phyloP scores from a whole-genome alignment of 78 protist species.

The Dictyostelium discoideum region DNA sequence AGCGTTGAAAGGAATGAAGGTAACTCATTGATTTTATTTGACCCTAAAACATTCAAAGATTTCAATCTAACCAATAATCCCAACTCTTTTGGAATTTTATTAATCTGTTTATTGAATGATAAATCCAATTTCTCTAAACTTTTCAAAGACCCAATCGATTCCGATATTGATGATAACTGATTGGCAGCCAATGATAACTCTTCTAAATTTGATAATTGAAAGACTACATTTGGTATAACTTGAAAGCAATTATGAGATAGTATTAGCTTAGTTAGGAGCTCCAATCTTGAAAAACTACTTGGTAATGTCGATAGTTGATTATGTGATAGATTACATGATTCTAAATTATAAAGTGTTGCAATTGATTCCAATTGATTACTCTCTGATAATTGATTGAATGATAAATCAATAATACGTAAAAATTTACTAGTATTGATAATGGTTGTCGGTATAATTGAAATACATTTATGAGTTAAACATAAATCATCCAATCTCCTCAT shows the following conservation, averaged over 20 bases:
- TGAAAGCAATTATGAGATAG: slow-evolving; percentile 21
- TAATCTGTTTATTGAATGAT: slow-evolving; percentile 4
- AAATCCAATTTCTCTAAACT: slow-evolving; percentile 6
- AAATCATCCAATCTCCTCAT: slow-evolving; percentile 48
- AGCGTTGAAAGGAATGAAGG: slow-evolving; percentile 41
- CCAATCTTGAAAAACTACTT: slow-evolving; percentile 32
- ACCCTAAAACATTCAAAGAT: slow-evolving; percentile 32
- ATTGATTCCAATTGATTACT: slow-evolving; percentile 46
- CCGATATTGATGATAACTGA: neutral
- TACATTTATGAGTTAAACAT: slow-evolving; percentile 33
- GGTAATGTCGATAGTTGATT: slow-evolving; percentile 25
- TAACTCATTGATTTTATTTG: slow-evolving; percentile 34
- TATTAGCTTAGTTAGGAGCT: slow-evolving; percentile 5
- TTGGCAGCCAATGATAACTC: slow-evolving; percentile 16
- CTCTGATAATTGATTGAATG: slow-evolving; percentile 46
- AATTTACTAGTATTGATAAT: slow-evolving; percentile 58
- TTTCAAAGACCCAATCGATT: neutral
- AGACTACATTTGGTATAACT: slow-evolving; percentile 15
- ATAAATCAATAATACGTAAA: slow-evolving; percentile 52
- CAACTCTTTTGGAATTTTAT: slow-evolving; percentile 51
- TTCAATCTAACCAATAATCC: neutral
- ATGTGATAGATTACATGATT: slow-evolving; percentile 49
- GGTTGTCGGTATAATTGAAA: slow-evolving; percentile 32
- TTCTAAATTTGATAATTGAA: slow-evolving; percentile 5
- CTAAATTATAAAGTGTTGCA: slow-evolving; percentile 33